Evolutionary conservation across 768 basidiomycete genomes (phyloP), one percentile per base, ranked within the genome.

Genomic region (Boletus pseudopeckii): DNA sequence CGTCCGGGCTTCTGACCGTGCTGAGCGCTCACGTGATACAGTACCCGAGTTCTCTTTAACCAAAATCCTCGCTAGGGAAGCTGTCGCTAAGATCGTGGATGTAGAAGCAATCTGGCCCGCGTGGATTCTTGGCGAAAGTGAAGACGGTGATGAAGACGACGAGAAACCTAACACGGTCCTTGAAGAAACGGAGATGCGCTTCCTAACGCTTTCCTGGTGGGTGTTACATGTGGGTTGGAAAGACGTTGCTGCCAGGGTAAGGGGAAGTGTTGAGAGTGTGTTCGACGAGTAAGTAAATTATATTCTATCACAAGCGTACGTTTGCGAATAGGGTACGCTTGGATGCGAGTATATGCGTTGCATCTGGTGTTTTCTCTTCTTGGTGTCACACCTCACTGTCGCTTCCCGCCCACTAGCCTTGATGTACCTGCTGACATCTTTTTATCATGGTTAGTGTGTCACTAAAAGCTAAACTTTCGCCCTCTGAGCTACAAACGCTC

Each of bases 131-230:
- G 57, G 57, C 2, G 50, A 65, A 28, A 64, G 63, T 5, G 65
- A 71, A 14, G 64, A 65, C 24, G 59, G 66, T 28, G 65, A 61
- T 7, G 68, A 66, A 17, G 65, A 58, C 7, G 62, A 66, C 18
- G 62, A 71, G n/a, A 63, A 52, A 33, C 64, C 64, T 10, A 69
- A 71, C n/a, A 60, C 49, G n/a, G 71, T 85, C 7, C 74, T 69
- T 33, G 85, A 87, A 34, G 87, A 87, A 50, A 82, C 84, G 6
- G 92, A 95, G 68, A 76, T 82, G 55, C 82, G 85, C 64, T 98
- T 84, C 65, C 73, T 97, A 46, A 92, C 89, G 0, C 80, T 95
- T 61, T 90, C 85, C 37, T 98, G 93, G 92, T 96, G 93, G 92
- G 75, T 96, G 10, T 63, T 96, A 51, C 86, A 97, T 64, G 87